Base-by-base conservation (phyloP, 495 filamentous ascomycete species). In the Penicillium mononematosum region DNA sequence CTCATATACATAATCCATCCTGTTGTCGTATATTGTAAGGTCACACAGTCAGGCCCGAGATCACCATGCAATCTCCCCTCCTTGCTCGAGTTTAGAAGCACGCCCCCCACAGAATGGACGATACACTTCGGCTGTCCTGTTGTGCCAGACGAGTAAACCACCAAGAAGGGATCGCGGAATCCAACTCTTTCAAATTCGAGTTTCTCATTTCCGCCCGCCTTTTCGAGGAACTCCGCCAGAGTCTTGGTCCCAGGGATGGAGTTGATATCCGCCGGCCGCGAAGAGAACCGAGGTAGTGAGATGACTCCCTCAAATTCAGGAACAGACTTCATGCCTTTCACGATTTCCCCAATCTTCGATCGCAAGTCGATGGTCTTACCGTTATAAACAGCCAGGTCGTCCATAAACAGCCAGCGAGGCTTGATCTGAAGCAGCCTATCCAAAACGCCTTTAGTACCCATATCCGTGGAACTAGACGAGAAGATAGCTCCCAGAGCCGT, bases 1-100 rank as follows among this genome's bases (percentile, higher is more conserved):
- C 79, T 67, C 31, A 90, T 69, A 68, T 92, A 92, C 89, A 93
- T 93, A 64, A 93, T 92, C 89, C 89, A 93, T 6, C 89, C 89
- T 0, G 86, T 89, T 43, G 82, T 85, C 16, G 79, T 84, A 59
- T 81, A 85, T 71, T 89, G 81, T 64, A 79, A 38, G 5, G 73
- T 68, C 17, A 85, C 79, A 32, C 64, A 80, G 10, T 80, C 68
- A 0, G 79, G 60, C 1, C 67, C 69, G 9, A 78, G 58, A 25
- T 83, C 80, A 20, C 81, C 72, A 67, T 91, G 87, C 31, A 91
- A 71, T 4, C 71, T 68, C 6, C 72, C 71, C 64, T 92, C 88
- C 62, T 90, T 91, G 60, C 59, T 71, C 5, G 68, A 69, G 60
- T 78, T 66, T 22, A 66, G 42, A 14, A 64, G 39, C 9, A 64